Evolutionary conservation across 2,329 filamentous ascomycete genomes (phyloP).

Genomic region (Dactylellina sp.): DNA sequence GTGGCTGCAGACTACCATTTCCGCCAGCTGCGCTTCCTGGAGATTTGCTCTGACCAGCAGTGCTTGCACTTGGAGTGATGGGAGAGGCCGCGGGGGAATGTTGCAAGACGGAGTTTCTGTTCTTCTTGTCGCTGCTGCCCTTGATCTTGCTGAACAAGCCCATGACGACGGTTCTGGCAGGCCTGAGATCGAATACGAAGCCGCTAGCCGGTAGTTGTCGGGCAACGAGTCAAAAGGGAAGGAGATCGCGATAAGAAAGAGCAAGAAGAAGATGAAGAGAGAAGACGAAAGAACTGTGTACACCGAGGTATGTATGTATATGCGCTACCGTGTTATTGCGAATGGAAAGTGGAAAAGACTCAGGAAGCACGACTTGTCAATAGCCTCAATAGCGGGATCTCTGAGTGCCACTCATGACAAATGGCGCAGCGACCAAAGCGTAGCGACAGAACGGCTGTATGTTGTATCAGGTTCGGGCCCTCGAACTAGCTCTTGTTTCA

Average conservation of each 20-base stretch:
- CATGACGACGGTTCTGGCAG: slow-evolving; percentile 35
- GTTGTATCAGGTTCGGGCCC: background rate
- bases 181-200: slow-evolving; percentile 11
- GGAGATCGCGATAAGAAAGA: background rate
- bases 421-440: slow-evolving; percentile 50
- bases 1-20: slow-evolving; percentile 29
- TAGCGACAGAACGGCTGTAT: no score
- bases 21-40: slow-evolving; percentile 2
- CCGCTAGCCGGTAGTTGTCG: background rate
- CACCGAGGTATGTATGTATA: no score
- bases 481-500: slow-evolving; percentile 5
- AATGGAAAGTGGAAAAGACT: background rate
- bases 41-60: slow-evolving; percentile 31
- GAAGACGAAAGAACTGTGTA: no score
- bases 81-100: background rate
- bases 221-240: slow-evolving; percentile 1
- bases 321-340: no score
- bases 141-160: slow-evolving; percentile 51
- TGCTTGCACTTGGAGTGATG: slow-evolving; percentile 6
- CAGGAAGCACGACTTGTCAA: background rate
- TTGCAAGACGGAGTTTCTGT: slow-evolving; percentile 47
- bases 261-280: background rate
- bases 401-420: slow-evolving; percentile 15
- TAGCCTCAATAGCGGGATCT: background rate
- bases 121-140: slow-evolving; percentile 48